A percentile compares a stretch with the other conserved stretches of the same genome.
Conservation (phyloP, 129 eudicot species). For the Artemisia argyi region DNA sequence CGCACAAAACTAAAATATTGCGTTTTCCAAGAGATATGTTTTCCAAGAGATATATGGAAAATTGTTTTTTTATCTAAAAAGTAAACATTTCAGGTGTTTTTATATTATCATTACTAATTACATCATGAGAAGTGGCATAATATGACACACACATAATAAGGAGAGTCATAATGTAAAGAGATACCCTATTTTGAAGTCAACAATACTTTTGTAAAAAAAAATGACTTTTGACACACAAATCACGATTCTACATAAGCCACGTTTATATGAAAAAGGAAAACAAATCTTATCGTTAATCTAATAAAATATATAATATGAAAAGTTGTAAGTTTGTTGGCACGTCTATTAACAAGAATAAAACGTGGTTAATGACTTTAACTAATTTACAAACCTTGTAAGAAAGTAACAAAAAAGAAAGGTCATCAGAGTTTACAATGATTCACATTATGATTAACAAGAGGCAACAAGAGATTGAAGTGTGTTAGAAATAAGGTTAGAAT, state of each 20-base stretch:
- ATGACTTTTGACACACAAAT: constrained; percentile 16
- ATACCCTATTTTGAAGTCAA: constrained; percentile 16
- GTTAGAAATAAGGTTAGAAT: too few relatives aligned
- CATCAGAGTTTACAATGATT: too few relatives aligned
- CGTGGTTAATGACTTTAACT: neutral
- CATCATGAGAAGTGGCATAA: neutral
- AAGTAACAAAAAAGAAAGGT: neutral
- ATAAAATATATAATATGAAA: constrained; percentile 3
- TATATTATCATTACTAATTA: neutral
- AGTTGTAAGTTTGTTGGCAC: constrained; percentile 15
- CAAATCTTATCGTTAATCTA: constrained; percentile 24
- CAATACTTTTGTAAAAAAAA: constrained; percentile 12
- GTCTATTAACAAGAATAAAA: constrained; percentile 8
- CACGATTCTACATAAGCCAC: constrained; percentile 21
- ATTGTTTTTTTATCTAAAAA: neutral
- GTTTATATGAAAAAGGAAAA: constrained; percentile 20
- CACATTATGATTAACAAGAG: too few relatives aligned
- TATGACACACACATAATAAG: constrained; percentile 3
- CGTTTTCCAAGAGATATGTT: too few relatives aligned
- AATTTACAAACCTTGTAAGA: neutral
- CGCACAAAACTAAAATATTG: too few relatives aligned
- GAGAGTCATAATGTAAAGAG: constrained; percentile 13
- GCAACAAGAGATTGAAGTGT: too few relatives aligned
- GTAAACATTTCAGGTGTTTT: neutral
- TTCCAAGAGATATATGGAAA: too few relatives aligned